phyloP scores from a whole-genome alignment of 768 basidiomycete species.

The Porphyrellus cyaneotinctus region DNA sequence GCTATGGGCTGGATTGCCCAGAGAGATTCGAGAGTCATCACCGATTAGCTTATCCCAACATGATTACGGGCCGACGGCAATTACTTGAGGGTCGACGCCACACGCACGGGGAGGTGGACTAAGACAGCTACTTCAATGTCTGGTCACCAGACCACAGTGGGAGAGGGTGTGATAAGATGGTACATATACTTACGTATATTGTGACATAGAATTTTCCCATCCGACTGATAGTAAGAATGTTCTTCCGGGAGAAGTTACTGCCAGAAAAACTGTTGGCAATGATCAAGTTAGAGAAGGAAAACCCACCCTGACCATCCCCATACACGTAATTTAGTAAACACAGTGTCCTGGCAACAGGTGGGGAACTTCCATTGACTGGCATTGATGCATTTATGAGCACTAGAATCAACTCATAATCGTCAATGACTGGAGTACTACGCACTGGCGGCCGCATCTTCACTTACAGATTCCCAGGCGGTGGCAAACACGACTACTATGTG shows the following conservation, averaged over 20 bases:
- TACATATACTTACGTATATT: neutral
- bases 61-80: neutral
- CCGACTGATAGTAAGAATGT: neutral
- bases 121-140: neutral
- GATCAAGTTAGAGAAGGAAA: neutral
- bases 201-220: neutral
- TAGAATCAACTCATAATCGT: too few relatives aligned
- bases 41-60: neutral
- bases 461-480: constrained; percentile 33
- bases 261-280: neutral
- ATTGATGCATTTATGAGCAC: too few relatives aligned
- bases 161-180: neutral
- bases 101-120: neutral
- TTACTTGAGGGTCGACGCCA: neutral
- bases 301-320: too few relatives aligned
- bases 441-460: constrained; percentile 42
- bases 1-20: neutral
- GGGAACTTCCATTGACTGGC: too few relatives aligned
- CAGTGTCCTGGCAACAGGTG: too few relatives aligned
- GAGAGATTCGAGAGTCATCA: neutral
- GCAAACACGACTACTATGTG: constrained; percentile 36
- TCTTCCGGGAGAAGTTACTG: neutral
- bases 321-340: too few relatives aligned
- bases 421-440: too few relatives aligned
- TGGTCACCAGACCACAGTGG: neutral